Conservation (phyloP, 495 filamentous ascomycete species). For the Podospora pseudopauciseta region DNA sequence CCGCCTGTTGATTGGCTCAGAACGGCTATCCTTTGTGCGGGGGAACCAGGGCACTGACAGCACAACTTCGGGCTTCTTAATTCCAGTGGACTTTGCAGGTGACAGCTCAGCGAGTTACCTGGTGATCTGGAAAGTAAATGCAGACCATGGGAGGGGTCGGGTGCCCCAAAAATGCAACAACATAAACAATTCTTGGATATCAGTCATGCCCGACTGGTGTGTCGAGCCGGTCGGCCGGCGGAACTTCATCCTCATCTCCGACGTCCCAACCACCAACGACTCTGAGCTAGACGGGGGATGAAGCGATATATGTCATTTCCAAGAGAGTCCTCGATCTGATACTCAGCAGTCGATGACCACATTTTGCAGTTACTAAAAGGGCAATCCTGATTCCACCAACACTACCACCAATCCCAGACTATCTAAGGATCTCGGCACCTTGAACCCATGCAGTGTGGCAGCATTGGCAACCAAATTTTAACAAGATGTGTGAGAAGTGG, state of each 20-base stretch:
- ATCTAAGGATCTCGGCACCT: background rate
- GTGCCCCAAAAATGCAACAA: background rate
- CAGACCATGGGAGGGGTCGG: background rate
- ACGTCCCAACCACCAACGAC: background rate
- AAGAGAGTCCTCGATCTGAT: background rate
- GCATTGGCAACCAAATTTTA: slow-evolving; percentile 3
- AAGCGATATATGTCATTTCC: background rate
- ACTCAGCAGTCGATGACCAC: background rate
- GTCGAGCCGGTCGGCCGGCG: background rate
- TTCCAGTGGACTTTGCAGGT: background rate
- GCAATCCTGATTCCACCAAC: background rate
- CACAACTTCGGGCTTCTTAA: background rate
- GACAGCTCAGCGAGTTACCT: background rate
- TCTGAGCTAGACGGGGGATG: background rate
- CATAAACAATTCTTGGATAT: background rate
- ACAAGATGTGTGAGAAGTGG: background rate
- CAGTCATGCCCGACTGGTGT: slow-evolving; percentile 2
- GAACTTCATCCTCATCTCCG: background rate
- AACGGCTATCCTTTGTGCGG: slow-evolving; percentile 4
- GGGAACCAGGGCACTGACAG: background rate
- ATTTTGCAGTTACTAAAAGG: background rate
- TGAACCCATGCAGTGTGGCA: background rate
- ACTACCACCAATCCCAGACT: background rate
- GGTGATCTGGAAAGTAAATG: background rate
- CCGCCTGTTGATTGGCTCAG: background rate